A percentile compares a stretch with the other conserved stretches of the same genome.
Evolutionary conservation across 192 early-diverging fungal species (phyloP).

Genomic region (Helicostylum pulchrum): DNA sequence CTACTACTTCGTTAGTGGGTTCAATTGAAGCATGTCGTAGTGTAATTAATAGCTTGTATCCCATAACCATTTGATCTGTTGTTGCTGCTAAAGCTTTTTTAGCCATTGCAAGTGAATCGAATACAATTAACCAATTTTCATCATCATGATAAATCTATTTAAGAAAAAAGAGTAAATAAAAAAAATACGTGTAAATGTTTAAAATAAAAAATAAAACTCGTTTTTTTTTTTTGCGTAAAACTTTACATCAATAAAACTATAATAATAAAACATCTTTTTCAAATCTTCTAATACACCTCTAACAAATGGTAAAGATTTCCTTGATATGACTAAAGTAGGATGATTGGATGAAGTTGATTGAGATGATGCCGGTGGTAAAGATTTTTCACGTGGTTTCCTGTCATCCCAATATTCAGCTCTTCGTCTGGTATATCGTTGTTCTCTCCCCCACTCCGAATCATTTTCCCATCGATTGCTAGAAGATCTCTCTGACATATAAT

Average conservation of each 20-base stretch:
- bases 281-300: constrained; percentile 46
- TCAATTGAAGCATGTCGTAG: constrained; percentile 9
- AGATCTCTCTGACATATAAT: neutral
- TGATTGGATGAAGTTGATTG: neutral
- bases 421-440: neutral
- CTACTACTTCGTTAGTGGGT: neutral
- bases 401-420: too few species aligned
- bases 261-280: constrained; percentile 45
- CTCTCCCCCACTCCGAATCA: neutral
- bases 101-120: constrained; percentile 43
- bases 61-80: constrained; percentile 37
- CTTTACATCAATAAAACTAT: constrained; percentile 45
- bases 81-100: constrained; percentile 39
- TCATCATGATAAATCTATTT: constrained; percentile 48
- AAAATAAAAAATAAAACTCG: neutral
- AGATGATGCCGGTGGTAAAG: too few species aligned
- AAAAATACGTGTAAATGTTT: neutral
- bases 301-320: constrained; percentile 46
- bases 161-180: constrained; percentile 1
- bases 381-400: too few species aligned
- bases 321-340: constrained; percentile 44
- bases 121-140: constrained; percentile 52
- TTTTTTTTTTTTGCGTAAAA: neutral
- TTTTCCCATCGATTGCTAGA: too few species aligned
- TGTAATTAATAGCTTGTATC: constrained; percentile 40